These are phyloP conservation scores for Ricinus communis DNA, from an alignment of 345 rosid genomes.

Conservation along the genomic window DNA sequence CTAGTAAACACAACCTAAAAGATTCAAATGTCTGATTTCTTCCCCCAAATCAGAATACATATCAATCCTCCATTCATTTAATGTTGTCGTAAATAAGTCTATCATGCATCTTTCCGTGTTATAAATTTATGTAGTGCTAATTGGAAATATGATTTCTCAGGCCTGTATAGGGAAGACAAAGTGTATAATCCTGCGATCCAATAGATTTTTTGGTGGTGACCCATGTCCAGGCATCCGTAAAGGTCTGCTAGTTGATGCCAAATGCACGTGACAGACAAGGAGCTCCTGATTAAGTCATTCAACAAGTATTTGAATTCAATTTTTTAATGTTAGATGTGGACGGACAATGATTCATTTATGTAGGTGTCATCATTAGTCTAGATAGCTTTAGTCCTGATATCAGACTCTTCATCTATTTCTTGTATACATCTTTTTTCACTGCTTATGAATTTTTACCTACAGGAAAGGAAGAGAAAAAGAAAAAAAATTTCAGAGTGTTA, in stretches of 20 bases:
- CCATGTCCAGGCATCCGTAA: constrained; percentile 52
- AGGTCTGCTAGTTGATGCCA: constrained; percentile 55
- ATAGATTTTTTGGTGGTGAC: constrained; percentile 40
- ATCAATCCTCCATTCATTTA: neutral
- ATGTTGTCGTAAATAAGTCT: neutral
- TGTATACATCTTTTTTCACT: neutral
- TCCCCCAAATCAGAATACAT: neutral
- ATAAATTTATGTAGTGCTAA: neutral
- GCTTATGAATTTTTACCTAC: neutral
- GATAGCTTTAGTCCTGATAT: neutral
- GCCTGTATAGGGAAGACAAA: constrained; percentile 51
- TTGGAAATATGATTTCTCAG: constrained; percentile 27
- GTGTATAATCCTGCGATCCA: constrained; percentile 45
- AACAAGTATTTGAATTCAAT: neutral
- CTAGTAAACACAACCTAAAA: neutral
- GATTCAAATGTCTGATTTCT: neutral
- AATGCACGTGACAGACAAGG: constrained; percentile 41
- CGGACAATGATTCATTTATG: neutral
- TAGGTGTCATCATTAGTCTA: neutral
- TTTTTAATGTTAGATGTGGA: neutral
- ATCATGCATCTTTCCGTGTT: neutral
- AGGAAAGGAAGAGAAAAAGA: neutral
- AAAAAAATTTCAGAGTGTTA: neutral
- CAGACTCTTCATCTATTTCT: neutral
- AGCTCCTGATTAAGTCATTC: neutral